Conservation (phyloP, 2,329 filamentous ascomycete genomes). For the Colletotrichum falcatum region DNA sequence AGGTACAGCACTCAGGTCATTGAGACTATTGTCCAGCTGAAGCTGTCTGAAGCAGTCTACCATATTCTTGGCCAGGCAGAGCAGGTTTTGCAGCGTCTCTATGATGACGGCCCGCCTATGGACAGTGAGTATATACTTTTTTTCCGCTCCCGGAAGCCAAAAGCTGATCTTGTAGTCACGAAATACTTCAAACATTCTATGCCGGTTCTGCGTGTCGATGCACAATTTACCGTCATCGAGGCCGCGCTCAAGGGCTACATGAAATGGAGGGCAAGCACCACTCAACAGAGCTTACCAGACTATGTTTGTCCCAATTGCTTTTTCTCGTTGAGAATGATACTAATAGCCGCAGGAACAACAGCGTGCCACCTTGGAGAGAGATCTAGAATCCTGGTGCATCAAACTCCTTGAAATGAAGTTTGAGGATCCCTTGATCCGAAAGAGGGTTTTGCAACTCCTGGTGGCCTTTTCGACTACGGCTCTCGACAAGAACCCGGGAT, state of each 20-base stretch:
- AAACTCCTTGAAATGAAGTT: constrained; percentile 77
- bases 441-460: constrained; percentile 83
- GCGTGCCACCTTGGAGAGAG: constrained; percentile 68
- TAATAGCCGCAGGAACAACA: constrained; percentile 57
- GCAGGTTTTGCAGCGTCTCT: constrained; percentile 78
- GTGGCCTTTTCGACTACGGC: constrained; percentile 88
- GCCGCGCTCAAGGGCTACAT: constrained; percentile 89
- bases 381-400: constrained; percentile 79
- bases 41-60: constrained; percentile 85
- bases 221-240: constrained; percentile 90
- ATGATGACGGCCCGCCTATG: constrained; percentile 76
- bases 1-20: constrained; percentile 90
- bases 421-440: constrained; percentile 86
- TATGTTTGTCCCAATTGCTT: constrained; percentile 21
- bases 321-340: background rate
- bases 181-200: constrained; percentile 77
- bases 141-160: background rate
- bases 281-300: constrained; percentile 41
- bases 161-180: constrained; percentile 53
- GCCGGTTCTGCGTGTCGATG: constrained; percentile 83
- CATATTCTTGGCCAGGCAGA: constrained; percentile 89
- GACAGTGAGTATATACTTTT: constrained; percentile 61
- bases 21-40: constrained; percentile 84
- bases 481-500: constrained; percentile 79
- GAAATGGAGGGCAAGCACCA: constrained; percentile 71